phyloP scores from a whole-genome alignment of 208 protist genomes.

The Novymonas esmeraldas region DNA sequence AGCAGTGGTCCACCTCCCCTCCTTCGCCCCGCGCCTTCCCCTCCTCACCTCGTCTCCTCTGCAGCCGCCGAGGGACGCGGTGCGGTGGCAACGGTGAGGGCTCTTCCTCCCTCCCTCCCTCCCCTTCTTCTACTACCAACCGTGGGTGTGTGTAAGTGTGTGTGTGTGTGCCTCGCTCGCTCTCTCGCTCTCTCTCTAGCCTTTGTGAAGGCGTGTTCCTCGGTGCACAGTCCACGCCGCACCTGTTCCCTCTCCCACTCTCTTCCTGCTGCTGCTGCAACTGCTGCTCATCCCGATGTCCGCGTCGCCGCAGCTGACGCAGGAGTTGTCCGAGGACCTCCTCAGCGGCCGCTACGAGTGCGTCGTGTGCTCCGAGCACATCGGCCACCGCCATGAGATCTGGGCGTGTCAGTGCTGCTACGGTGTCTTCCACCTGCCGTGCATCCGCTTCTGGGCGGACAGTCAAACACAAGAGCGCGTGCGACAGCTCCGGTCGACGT shows the following conservation, averaged over 20 bases:
- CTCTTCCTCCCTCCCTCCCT: no score
- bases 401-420: conserved; percentile 77
- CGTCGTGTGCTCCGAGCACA: conserved; percentile 62
- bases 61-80: no score
- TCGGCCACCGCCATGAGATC: conserved; percentile 49
- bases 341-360: conserved; percentile 64
- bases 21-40: no score
- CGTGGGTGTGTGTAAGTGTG: neutral
- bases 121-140: no score
- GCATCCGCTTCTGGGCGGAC: conserved; percentile 62
- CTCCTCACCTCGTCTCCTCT: no score
- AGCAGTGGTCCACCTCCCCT: no score
- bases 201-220: neutral
- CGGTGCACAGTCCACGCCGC: neutral
- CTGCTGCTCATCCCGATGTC: conserved; percentile 10
- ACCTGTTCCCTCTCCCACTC: neutral
- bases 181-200: neutral
- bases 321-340: conserved; percentile 57
- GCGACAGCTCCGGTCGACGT: conserved; percentile 32
- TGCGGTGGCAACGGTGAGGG: no score
- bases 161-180: neutral
- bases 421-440: conserved; percentile 75
- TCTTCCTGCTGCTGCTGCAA: neutral
- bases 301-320: conserved; percentile 30
- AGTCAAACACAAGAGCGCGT: conserved; percentile 54